phyloP scores from a whole-genome alignment of 805 yeast genomes.

The Metschnikowia arizonensis region DNA sequence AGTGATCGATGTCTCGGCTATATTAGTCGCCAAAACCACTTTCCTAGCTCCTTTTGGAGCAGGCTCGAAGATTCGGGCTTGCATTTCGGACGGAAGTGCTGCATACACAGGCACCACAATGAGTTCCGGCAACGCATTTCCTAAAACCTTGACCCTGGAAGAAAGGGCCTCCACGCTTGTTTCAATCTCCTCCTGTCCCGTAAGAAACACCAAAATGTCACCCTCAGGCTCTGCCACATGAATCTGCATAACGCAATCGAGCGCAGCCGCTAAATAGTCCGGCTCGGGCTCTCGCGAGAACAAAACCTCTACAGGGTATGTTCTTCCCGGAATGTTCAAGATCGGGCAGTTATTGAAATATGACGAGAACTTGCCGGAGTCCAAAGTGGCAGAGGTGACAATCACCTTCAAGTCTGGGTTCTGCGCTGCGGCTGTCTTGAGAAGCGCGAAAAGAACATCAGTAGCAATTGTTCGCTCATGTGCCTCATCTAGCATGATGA shows the following conservation, averaged over 20 bases:
- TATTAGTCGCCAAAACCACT: constrained; percentile 91
- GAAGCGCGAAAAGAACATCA: constrained; percentile 81
- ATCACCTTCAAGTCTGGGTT: constrained; percentile 75
- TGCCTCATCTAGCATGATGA: constrained; percentile 93
- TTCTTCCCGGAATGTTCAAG: constrained; percentile 79
- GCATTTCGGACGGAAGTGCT: constrained; percentile 86
- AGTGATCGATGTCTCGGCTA: constrained; percentile 95
- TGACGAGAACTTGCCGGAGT: constrained; percentile 75
- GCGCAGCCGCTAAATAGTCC: constrained; percentile 78
- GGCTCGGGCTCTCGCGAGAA: constrained; percentile 80
- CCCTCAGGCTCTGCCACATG: constrained; percentile 77
- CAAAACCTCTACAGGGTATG: constrained; percentile 82
- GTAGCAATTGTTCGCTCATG: constrained; percentile 95
- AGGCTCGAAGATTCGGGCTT: constrained; percentile 82
- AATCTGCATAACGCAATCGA: constrained; percentile 81
- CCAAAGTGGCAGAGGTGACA: constrained; percentile 91
- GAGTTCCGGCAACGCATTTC: constrained; percentile 60
- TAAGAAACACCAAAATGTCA: constrained; percentile 75
- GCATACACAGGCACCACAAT: constrained; percentile 86
- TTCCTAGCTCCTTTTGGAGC: constrained; percentile 81
- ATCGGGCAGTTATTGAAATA: constrained; percentile 83
- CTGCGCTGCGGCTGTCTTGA: constrained; percentile 64
- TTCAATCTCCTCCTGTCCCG: constrained; percentile 96
- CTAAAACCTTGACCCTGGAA: constrained; percentile 61
- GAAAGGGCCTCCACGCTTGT: constrained; percentile 72